These are phyloP conservation scores for Globisporangium parvum DNA, from an alignment of 352 stramenopile species.

Conservation along the genomic window DNA sequence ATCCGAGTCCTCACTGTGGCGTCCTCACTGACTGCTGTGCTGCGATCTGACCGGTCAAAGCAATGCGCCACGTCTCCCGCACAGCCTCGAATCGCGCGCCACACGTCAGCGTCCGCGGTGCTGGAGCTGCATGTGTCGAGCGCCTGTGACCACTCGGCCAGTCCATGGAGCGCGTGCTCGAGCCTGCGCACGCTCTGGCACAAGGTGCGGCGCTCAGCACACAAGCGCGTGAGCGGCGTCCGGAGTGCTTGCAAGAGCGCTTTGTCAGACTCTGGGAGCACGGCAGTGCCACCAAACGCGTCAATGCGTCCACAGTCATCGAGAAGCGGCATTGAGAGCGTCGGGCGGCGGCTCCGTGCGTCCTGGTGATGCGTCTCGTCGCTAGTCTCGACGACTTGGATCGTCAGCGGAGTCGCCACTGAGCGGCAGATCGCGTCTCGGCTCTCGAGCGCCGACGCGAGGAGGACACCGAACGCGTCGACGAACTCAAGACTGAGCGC, in stretches of 20 bases:
- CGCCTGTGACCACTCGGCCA: not conserved
- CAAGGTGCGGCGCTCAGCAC: slow-evolving; percentile 1
- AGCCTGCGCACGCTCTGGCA: not conserved
- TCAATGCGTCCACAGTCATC: slow-evolving; percentile 7
- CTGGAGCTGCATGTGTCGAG: not conserved
- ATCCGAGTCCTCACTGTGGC: not conserved
- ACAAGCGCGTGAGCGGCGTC: slow-evolving; percentile 7
- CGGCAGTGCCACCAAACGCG: slow-evolving; percentile 8
- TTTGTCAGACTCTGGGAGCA: slow-evolving; percentile 9
- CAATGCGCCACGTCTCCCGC: not conserved
- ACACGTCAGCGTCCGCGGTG: not conserved
- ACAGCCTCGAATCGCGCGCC: not conserved
- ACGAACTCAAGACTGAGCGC: slow-evolving; percentile 12
- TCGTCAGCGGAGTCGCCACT: slow-evolving; percentile 1
- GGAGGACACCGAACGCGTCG: slow-evolving; percentile 14
- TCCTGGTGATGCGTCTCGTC: not conserved
- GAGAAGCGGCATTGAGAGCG: slow-evolving; percentile 9
- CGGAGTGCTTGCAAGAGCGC: slow-evolving; percentile 11
- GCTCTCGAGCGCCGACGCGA: slow-evolving; percentile 14
- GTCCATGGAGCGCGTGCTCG: not conserved
- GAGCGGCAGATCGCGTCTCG: slow-evolving; percentile 12
- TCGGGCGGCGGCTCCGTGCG: not conserved
- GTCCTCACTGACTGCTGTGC: not conserved
- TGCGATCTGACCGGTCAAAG: not conserved
- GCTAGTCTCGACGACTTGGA: slow-evolving; percentile 8